phyloP scores from a whole-genome alignment of 1,284 basidiomycete genomes.

The Cryptococcus neoformans region DNA sequence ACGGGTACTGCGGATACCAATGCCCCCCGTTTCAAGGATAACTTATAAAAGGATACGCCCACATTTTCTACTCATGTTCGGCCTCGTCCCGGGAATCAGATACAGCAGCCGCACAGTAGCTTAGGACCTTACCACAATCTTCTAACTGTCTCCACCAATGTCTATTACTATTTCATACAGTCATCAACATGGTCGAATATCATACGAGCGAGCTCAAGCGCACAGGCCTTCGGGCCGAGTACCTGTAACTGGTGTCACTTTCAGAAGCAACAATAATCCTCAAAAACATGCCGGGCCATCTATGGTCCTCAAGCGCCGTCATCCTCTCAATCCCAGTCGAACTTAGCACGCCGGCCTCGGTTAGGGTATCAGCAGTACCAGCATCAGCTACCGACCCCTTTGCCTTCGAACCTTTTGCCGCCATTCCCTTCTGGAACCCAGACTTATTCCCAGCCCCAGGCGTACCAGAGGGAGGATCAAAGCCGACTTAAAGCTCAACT shows the following conservation, averaged over 20 bases:
- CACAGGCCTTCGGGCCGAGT: too few species aligned
- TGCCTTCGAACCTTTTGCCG: neutral
- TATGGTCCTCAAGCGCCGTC: neutral
- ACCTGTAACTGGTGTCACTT: too few species aligned
- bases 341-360: neutral
- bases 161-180: too few species aligned
- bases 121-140: neutral
- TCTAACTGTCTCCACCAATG: neutral
- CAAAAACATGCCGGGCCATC: neutral
- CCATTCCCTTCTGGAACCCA: neutral
- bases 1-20: too few species aligned
- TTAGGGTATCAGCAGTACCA: neutral
- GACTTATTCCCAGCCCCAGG: constrained; percentile 23
- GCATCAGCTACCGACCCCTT: neutral
- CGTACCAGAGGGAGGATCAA: too few species aligned
- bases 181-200: too few species aligned
- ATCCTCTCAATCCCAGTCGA: neutral
- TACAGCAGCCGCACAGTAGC: neutral
- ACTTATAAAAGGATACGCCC: too few species aligned
- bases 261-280: neutral
- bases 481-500: too few species aligned
- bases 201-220: too few species aligned
- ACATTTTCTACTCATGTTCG: too few species aligned
- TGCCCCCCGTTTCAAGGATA: too few species aligned
- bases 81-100: too few species aligned